Evolutionary conservation across 2,329 filamentous ascomycete genomes (phyloP), one percentile per base, ranked within the genome.

Genomic region (Penicillium sp.): DNA sequence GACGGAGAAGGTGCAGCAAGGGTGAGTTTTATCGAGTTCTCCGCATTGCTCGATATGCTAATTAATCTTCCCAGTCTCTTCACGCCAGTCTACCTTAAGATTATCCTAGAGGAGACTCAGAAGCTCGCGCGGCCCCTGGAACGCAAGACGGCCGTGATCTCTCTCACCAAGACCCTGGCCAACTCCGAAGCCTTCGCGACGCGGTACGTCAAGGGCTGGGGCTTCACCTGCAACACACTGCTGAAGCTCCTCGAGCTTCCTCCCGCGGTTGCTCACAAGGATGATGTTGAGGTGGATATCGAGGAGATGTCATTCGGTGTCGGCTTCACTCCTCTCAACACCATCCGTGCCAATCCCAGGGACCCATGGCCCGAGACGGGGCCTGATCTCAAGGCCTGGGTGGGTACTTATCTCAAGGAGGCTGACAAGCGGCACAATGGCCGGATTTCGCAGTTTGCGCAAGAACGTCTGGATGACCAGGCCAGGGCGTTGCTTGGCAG

Each of bases 301-400:
- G 93, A 98, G 62, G 93, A 98, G 67, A 84, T 96, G 58, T 86
- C 89, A 25, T 98, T 98, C 65, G 93, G 93, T 24, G 84, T 96
- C 57, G 92, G 90, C 7, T 98, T 95, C 72, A 97, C 93, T 0
- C 86, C 88, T 28, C 80, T 98, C 55, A 95, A 92, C 74, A 96
- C 92, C 0, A 93, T 92, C 75, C 89, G 86, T 68, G 84, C 84
- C 51, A 76, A 82, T 3, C 74, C 81, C 1, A 79, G 78, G 44
- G 93, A 97, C 67, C 87, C 91, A 18, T 97, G 90, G 76, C 87
- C 91, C 0, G 87, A 96, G 53, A 83, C 95, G 12, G 80, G 82
- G 4, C 85, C 90, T 47, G 87, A 90, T 52, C 75, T 89, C 46
- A 87, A 86, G 67, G 70, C 66, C 8, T 98, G 92, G 92, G 91